Conservation (phyloP, 371 early-diverging fungal genomes). For the Rhizopus arrhizus region DNA sequence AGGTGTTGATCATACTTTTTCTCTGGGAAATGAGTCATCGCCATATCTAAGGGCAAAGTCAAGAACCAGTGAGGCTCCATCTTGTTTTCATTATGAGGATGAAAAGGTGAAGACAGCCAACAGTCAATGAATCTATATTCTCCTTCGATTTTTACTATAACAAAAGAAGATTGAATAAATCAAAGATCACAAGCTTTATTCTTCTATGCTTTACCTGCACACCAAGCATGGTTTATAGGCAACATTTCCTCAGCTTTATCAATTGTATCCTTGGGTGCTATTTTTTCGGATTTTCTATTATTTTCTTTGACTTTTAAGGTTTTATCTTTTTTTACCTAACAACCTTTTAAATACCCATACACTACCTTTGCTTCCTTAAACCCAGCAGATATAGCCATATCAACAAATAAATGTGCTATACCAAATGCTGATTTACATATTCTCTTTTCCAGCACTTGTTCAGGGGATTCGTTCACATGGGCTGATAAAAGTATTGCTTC, state of each 20-base stretch:
- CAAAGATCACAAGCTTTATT: background rate
- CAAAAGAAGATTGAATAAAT: background rate
- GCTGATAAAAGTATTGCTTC: slow-evolving; percentile 6
- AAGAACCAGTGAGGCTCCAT: slow-evolving; percentile 52
- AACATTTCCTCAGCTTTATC: slow-evolving; percentile 33
- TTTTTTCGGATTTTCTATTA: slow-evolving; percentile 7
- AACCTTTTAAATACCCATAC: slow-evolving; percentile 59
- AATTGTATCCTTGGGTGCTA: slow-evolving; percentile 41
- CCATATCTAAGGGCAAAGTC: slow-evolving; percentile 41
- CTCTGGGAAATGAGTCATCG: slow-evolving; percentile 47
- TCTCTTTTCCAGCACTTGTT: slow-evolving; percentile 47
- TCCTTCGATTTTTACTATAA: slow-evolving; percentile 58
- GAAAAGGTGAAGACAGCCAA: slow-evolving; percentile 56
- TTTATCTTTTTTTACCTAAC: slow-evolving; percentile 20
- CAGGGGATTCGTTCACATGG: slow-evolving; percentile 34
- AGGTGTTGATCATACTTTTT: slow-evolving; percentile 36
- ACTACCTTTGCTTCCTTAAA: slow-evolving; percentile 56
- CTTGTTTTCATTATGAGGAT: slow-evolving; percentile 35
- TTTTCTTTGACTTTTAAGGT: background rate
- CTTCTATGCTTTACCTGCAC: slow-evolving; percentile 35
- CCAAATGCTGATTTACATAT: slow-evolving; percentile 52
- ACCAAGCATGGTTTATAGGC: slow-evolving; percentile 63
- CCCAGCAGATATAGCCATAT: slow-evolving; percentile 60
- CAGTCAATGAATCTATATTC: slow-evolving; percentile 66
- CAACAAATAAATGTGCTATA: slow-evolving; percentile 60